A percentile compares a stretch with the other conserved stretches of the same genome.
Conservation (phyloP, 2,329 filamentous ascomycete species). For the Didymellaceae sp. region DNA sequence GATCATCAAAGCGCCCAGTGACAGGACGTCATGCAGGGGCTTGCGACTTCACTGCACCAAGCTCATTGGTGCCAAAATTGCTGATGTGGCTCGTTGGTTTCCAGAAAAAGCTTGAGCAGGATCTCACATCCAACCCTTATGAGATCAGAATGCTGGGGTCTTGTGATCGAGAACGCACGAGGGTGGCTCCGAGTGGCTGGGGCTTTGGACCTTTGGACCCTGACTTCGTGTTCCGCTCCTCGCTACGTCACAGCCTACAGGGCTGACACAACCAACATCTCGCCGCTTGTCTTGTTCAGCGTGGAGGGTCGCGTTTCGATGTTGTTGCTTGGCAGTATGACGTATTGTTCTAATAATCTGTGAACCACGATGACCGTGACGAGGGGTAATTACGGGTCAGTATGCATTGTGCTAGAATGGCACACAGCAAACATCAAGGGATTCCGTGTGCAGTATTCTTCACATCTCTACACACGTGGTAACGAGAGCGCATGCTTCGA, state of each 20-base stretch:
- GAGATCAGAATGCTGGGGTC: slow-evolving; percentile 18
- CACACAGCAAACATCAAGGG: no score
- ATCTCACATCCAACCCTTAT: slow-evolving; percentile 17
- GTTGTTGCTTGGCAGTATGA: slow-evolving; percentile 5
- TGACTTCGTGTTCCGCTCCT: slow-evolving; percentile 7
- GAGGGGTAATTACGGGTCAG: no score
- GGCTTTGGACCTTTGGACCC: slow-evolving; percentile 5
- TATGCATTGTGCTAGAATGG: no score
- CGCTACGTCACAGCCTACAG: slow-evolving; percentile 28
- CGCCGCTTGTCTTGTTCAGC: no score
- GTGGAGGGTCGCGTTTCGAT: no score
- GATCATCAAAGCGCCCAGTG: slow-evolving; percentile 14
- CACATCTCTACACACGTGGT: no score
- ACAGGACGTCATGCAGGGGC: slow-evolving; percentile 36
- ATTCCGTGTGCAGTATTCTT: no score
- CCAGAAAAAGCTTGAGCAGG: slow-evolving; percentile 9
- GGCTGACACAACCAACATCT: slow-evolving; percentile 5
- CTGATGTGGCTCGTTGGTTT: slow-evolving; percentile 21
- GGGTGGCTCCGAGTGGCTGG: background rate
- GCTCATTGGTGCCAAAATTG: slow-evolving; percentile 14
- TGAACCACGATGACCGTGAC: no score
- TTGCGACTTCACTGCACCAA: slow-evolving; percentile 25
- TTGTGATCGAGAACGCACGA: slow-evolving; percentile 3
- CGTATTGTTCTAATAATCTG: no score
- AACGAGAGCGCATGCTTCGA: no score